Evolutionary conservation across 495 filamentous ascomycete species (phyloP).

Genomic region (Daldinia caldariorum): DNA sequence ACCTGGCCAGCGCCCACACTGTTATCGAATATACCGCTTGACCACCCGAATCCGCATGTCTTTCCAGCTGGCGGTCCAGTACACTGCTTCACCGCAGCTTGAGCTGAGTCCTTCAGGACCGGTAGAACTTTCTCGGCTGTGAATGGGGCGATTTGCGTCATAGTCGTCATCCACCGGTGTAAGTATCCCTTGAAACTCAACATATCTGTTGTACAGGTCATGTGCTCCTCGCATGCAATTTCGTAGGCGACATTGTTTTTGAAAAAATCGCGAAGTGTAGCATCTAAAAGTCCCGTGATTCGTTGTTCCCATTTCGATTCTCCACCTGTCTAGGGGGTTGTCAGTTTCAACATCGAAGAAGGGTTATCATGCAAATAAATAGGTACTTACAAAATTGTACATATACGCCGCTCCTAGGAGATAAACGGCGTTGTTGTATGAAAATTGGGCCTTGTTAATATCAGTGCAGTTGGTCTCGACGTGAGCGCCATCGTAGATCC

Average conservation of each 20-base stretch:
- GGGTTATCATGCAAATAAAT: not conserved
- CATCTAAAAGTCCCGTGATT: constrained; percentile 66
- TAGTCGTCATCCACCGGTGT: constrained; percentile 78
- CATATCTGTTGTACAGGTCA: constrained; percentile 76
- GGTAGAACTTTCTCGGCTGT: constrained; percentile 67
- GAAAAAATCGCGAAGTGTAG: constrained; percentile 68
- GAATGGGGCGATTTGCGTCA: constrained; percentile 75
- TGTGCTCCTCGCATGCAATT: constrained; percentile 71
- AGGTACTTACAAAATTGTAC: constrained; percentile 76
- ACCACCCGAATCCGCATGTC: constrained; percentile 75
- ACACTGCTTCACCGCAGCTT: constrained; percentile 74
- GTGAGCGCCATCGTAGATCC: constrained; percentile 77
- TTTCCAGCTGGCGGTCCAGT: constrained; percentile 64
- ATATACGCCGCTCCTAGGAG: constrained; percentile 80
- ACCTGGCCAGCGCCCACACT: constrained; percentile 65
- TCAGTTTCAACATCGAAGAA: constrained; percentile 22
- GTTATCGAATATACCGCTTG: constrained; percentile 65
- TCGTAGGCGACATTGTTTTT: constrained; percentile 69
- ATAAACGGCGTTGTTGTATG: constrained; percentile 78
- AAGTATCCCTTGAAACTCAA: constrained; percentile 83
- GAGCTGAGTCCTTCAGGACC: constrained; percentile 67
- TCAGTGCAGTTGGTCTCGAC: constrained; percentile 68
- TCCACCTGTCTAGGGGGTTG: constrained; percentile 59
- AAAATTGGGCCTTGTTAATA: constrained; percentile 71
- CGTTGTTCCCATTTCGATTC: constrained; percentile 68